Percentiles rank a stretch among this genome's conserved stretches.
These are phyloP conservation scores for Thymus mandschuricus DNA, from an alignment of 257 asterid genomes.

Conservation along the genomic window DNA sequence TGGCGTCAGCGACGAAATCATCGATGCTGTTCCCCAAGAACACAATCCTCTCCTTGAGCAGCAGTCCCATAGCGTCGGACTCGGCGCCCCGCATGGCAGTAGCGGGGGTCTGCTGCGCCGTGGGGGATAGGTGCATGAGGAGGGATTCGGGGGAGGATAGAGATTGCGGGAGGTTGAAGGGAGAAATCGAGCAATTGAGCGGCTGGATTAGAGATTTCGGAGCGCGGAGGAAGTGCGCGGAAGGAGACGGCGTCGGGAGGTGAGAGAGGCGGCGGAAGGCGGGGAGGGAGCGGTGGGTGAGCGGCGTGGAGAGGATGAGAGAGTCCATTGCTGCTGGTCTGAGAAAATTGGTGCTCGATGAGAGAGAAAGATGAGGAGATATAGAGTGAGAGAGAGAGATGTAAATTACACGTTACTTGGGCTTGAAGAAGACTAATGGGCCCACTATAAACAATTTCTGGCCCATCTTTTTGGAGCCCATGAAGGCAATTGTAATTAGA, in stretches of 20 bases:
- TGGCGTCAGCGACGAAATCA: slow-evolving; percentile 88
- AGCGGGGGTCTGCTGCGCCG: slow-evolving; percentile 60
- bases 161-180: slow-evolving; percentile 34
- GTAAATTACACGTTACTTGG: not conserved
- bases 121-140: slow-evolving; percentile 42
- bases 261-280: slow-evolving; percentile 33
- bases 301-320: slow-evolving; percentile 63
- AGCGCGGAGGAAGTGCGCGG: slow-evolving; percentile 23
- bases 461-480: too few relatives aligned
- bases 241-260: slow-evolving; percentile 30
- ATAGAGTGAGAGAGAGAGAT: slow-evolving; percentile 27
- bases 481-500: too few relatives aligned
- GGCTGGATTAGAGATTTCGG: slow-evolving; percentile 31
- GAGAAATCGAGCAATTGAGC: slow-evolving; percentile 51
- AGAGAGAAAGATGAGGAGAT: slow-evolving; percentile 33
- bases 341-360: slow-evolving; percentile 6
- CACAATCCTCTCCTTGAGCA: slow-evolving; percentile 90
- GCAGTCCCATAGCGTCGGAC: slow-evolving; percentile 76
- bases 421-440: not conserved
- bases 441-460: too few relatives aligned
- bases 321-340: slow-evolving; percentile 51
- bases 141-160: slow-evolving; percentile 41
- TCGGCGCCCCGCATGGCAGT: slow-evolving; percentile 76
- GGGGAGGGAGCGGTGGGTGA: slow-evolving; percentile 37
- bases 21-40: slow-evolving; percentile 77